Evolutionary conservation across 164 flowering plant species (phyloP), one percentile per base, ranked within the genome.

Genomic region (Umbellularia californica): DNA sequence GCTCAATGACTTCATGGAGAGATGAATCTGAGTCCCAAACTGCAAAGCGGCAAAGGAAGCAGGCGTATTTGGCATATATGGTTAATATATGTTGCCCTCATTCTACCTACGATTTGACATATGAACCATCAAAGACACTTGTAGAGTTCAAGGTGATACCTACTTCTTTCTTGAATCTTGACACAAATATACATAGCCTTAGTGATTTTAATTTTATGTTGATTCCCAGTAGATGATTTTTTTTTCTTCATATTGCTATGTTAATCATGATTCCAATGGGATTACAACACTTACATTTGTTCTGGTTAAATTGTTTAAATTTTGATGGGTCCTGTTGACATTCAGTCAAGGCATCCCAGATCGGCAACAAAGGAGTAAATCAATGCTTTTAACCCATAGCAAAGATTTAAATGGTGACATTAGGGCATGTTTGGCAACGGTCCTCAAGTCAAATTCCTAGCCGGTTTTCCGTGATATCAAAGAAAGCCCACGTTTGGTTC

Each of bases 61-160:
- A 87, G 73, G 70, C 82, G 47, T 75, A 50, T 84, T 87, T 92
- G 74, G 78, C 87, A 19, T 94, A 89, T 81, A 77, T 91, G 62
- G 72, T 94, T 81, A 91, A 89, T 77, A 76, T 94, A 50, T 58
- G 78, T 65, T 92, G 98, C 80, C 94, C 93, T 47, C 83, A 76
- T 58, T 86, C 89, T 74, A 67, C 78, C 73, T 94, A 93, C 87
- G 93, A 91, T 78, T 82, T 90, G 55, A 85, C 83, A 65, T 88
- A 86, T 87, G 98, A 92, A 76, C 87, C 91, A 67, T 90, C 92
- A 67, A 89, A 86, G 85, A 87, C 94, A 30, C 71, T 78, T 76
- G 94, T 87, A 75, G 90, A 91, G 75, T 96, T 96, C 81, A 94
- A 90, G 99, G 99, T 96, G 77, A 73, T 33, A 51, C 77, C 73